Evolutionary conservation across 2,329 filamentous ascomycete genomes (phyloP).

Genomic region (Bimuria novae-zelandiae): DNA sequence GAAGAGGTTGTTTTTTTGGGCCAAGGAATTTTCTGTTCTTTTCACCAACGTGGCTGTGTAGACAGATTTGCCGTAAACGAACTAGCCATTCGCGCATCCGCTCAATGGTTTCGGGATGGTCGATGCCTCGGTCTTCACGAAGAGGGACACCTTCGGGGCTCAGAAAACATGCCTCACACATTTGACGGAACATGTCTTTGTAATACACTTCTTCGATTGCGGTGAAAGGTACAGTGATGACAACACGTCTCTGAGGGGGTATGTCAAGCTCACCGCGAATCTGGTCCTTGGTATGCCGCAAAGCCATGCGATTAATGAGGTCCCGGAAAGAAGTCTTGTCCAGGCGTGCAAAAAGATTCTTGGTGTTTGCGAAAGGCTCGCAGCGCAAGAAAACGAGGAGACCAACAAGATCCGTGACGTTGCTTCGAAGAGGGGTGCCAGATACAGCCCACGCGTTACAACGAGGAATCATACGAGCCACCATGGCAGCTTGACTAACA

Average conservation of each 20-base stretch:
- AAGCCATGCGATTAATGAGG: slow-evolving; percentile 72
- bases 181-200: slow-evolving; percentile 71
- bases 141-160: slow-evolving; percentile 66
- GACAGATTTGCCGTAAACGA: slow-evolving; percentile 76
- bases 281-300: slow-evolving; percentile 84
- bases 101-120: slow-evolving; percentile 62
- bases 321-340: slow-evolving; percentile 68
- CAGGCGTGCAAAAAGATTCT: slow-evolving; percentile 70
- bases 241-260: slow-evolving; percentile 81
- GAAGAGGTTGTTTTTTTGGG: slow-evolving; percentile 66
- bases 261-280: slow-evolving; percentile 79
- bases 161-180: slow-evolving; percentile 72
- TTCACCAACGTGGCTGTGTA: slow-evolving; percentile 81
- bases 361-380: slow-evolving; percentile 71
- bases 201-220: slow-evolving; percentile 92
- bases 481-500: slow-evolving; percentile 78
- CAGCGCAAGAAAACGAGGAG: slow-evolving; percentile 80
- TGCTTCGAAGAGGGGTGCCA: slow-evolving; percentile 84
- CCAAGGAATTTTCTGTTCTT: slow-evolving; percentile 68
- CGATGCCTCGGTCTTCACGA: slow-evolving; percentile 65
- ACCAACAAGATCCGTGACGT: slow-evolving; percentile 78
- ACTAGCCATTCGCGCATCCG: slow-evolving; percentile 80
- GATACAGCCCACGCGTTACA: slow-evolving; percentile 91
- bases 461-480: slow-evolving; percentile 80
- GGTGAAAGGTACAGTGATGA: slow-evolving; percentile 89